Evolutionary conservation across 768 basidiomycete species (phyloP).

Genomic region (Sarcodon aspratus): DNA sequence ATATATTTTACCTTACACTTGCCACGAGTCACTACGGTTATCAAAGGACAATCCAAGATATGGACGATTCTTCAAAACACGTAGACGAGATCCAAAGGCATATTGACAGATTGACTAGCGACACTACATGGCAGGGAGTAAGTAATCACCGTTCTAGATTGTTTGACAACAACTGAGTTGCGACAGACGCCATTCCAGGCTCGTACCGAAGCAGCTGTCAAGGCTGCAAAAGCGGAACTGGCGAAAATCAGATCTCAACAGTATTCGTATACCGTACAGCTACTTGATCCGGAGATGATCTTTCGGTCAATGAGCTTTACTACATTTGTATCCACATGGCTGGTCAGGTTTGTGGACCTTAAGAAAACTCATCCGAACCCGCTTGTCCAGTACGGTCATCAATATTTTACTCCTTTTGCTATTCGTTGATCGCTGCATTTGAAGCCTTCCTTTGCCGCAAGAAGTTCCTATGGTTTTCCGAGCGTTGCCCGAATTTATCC

Average conservation of each 20-base stretch:
- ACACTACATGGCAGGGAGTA: conserved; percentile 79
- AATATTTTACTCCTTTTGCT: not conserved
- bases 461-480: conserved; percentile 81
- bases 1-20: conserved; percentile 84
- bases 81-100: conserved; percentile 68
- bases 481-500: conserved; percentile 84
- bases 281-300: conserved; percentile 78
- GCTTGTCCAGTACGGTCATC: conserved; percentile 43
- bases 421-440: not conserved
- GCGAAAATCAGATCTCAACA: conserved; percentile 62
- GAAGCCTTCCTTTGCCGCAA: conserved; percentile 75
- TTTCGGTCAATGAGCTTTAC: conserved; percentile 72
- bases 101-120: conserved; percentile 62
- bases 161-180: not conserved
- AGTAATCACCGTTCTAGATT: conserved; percentile 12
- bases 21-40: conserved; percentile 87
- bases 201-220: conserved; percentile 69
- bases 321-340: conserved; percentile 89
- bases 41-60: conserved; percentile 67
- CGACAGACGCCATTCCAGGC: conserved; percentile 58
- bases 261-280: conserved; percentile 73
- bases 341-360: conserved; percentile 85
- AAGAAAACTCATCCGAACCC: conserved; percentile 63
- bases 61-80: conserved; percentile 64
- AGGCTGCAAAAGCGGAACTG: conserved; percentile 66